phyloP scores from a whole-genome alignment of 129 eudicot genomes.

The Saussurea involucrata region DNA sequence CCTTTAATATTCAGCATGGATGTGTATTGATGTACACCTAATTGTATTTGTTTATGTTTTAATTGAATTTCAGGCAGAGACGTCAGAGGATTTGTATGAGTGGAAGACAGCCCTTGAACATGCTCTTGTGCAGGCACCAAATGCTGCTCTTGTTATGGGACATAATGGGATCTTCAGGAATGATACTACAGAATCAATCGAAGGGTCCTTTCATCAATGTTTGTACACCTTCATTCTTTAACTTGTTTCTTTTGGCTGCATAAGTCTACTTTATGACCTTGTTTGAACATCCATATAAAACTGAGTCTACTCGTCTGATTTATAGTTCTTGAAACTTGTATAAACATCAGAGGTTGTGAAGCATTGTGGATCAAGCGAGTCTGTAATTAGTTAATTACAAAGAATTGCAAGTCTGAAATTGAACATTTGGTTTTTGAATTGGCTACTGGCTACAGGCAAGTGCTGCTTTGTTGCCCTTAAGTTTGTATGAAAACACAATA shows the following conservation, averaged over 20 bases:
- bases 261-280: not conserved
- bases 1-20: not conserved
- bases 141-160: constrained; percentile 97
- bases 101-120: constrained; percentile 80
- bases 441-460: not conserved
- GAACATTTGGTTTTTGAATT: not conserved
- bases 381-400: not conserved
- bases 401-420: not conserved
- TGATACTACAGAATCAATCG: constrained; percentile 66
- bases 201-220: constrained; percentile 87
- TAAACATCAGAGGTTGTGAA: not conserved
- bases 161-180: constrained; percentile 90
- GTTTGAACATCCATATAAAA: not conserved
- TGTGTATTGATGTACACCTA: not conserved
- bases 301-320: not conserved
- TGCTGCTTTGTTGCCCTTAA: not conserved
- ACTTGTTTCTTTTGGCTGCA: not conserved
- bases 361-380: constrained; percentile 3
- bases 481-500: not conserved
- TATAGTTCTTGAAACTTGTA: not conserved
- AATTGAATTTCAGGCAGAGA: constrained; percentile 67
- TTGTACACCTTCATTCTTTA: constrained; percentile 23
- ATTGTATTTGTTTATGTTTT: not conserved
- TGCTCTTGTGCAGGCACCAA: constrained; percentile 79
- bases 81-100: constrained; percentile 77